These are phyloP conservation scores for Babjeviella inositovora DNA, from an alignment of 805 yeast genomes.

Conservation along the genomic window DNA sequence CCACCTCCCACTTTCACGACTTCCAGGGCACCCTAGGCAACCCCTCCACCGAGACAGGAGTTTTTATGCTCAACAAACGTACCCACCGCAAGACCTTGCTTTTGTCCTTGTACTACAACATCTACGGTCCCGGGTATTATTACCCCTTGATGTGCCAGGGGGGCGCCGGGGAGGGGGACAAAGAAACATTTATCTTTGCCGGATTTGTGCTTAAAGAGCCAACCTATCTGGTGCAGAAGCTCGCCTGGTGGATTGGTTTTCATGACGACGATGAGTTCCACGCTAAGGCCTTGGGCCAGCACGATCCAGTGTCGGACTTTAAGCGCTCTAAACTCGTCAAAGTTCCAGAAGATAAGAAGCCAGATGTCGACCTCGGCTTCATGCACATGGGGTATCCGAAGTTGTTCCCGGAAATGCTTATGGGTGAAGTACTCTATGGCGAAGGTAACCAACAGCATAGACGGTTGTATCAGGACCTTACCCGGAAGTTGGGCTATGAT, in stretches of 20 bases:
- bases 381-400: conserved; percentile 52
- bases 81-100: conserved; percentile 41
- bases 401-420: conserved; percentile 13
- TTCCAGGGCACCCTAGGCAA: conserved; percentile 51
- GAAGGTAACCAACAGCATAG: conserved; percentile 9
- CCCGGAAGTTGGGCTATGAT: conserved; percentile 12
- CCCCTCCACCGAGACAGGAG: conserved; percentile 59
- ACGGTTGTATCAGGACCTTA: conserved; percentile 12
- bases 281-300: conserved; percentile 20
- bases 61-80: conserved; percentile 42
- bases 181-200: conserved; percentile 62
- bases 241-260: conserved; percentile 18
- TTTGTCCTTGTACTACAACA: conserved; percentile 47
- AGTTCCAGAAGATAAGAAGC: conserved; percentile 4
- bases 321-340: conserved; percentile 6
- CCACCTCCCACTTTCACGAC: conserved; percentile 31
- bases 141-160: conserved; percentile 61
- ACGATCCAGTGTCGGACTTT: conserved; percentile 16
- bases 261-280: conserved; percentile 13
- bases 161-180: conserved; percentile 68
- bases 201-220: conserved; percentile 32
- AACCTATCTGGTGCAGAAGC: conserved; percentile 37
- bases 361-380: conserved; percentile 14
- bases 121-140: conserved; percentile 49
- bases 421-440: conserved; percentile 9